Conservation (phyloP, 2,329 filamentous ascomycete genomes). For the Fusarium tupiense region DNA sequence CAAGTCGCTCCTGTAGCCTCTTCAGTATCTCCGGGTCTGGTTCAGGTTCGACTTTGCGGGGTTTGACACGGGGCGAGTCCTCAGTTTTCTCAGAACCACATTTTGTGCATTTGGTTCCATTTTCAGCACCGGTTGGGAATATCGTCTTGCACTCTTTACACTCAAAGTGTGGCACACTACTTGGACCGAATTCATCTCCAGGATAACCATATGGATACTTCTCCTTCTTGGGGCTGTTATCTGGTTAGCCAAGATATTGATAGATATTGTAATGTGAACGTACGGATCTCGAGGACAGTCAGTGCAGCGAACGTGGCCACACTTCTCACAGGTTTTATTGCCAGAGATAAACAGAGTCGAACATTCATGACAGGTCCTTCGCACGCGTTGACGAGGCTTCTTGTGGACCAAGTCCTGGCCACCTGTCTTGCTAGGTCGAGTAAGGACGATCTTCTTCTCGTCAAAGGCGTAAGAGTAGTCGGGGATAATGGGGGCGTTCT, state of each 20-base stretch:
- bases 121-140: constrained; percentile 61
- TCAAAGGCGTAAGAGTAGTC: constrained; percentile 59
- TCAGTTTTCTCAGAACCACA: constrained; percentile 70
- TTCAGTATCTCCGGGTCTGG: constrained; percentile 70
- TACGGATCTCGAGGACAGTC: constrained; percentile 85
- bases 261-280: constrained; percentile 50
- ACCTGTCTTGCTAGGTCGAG: constrained; percentile 71
- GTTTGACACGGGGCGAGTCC: constrained; percentile 66
- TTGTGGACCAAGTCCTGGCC: constrained; percentile 78
- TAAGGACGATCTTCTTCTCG: constrained; percentile 63
- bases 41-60: constrained; percentile 68
- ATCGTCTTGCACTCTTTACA: constrained; percentile 72
- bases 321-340: constrained; percentile 72
- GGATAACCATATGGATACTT: constrained; percentile 78
- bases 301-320: constrained; percentile 79
- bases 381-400: constrained; percentile 76
- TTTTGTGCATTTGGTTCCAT: constrained; percentile 65
- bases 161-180: constrained; percentile 62
- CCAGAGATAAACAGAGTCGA: constrained; percentile 67
- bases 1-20: constrained; percentile 66
- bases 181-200: constrained; percentile 67
- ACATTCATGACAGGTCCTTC: constrained; percentile 82
- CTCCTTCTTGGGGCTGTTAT: constrained; percentile 68
- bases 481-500: constrained; percentile 63
- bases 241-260: constrained; percentile 11